A percentile compares a stretch with the other conserved stretches of the same genome.
phyloP scores from a whole-genome alignment of 202 grass and related monocot species.

The Setaria italica region DNA sequence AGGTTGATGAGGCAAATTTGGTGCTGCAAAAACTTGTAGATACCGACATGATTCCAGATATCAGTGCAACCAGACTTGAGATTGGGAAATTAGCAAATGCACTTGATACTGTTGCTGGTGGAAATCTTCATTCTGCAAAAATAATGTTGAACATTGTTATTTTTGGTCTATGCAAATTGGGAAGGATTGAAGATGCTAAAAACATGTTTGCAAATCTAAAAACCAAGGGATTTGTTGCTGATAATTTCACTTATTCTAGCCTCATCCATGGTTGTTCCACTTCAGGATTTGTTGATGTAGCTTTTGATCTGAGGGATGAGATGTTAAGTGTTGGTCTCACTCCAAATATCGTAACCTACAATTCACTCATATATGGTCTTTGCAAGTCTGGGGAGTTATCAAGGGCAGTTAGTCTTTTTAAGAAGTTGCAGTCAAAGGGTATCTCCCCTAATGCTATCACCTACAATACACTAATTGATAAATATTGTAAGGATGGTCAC shows the following conservation, averaged over 20 bases:
- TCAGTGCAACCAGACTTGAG: constrained; percentile 46
- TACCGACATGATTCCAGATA: constrained; percentile 65
- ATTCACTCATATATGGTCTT: constrained; percentile 94
- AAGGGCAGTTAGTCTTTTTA: constrained; percentile 81
- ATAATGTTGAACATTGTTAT: constrained; percentile 92
- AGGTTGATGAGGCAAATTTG: constrained; percentile 88
- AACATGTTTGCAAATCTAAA: constrained; percentile 62
- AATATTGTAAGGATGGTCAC: constrained; percentile 75
- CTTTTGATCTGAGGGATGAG: constrained; percentile 77
- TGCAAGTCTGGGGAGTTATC: constrained; percentile 76
- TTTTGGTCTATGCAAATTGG: constrained; percentile 83
- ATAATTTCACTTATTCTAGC: constrained; percentile 83
- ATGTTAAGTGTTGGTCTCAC: constrained; percentile 68
- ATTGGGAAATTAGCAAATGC: constrained; percentile 52
- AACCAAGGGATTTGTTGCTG: constrained; percentile 70
- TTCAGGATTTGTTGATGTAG: constrained; percentile 68
- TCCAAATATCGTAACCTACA: constrained; percentile 81
- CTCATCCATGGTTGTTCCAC: constrained; percentile 83
- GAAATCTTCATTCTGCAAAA: constrained; percentile 60
- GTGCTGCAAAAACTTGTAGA: constrained; percentile 72
- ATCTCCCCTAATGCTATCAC: constrained; percentile 73
- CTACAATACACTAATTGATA: constrained; percentile 89
- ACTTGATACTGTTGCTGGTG: constrained; percentile 48
- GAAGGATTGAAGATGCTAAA: constrained; percentile 78
- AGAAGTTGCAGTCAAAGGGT: constrained; percentile 72